Evolutionary conservation across 2,329 filamentous ascomycete species (phyloP), one percentile per base, ranked within the genome.

Genomic region (Purpureocillium lavendulum): DNA sequence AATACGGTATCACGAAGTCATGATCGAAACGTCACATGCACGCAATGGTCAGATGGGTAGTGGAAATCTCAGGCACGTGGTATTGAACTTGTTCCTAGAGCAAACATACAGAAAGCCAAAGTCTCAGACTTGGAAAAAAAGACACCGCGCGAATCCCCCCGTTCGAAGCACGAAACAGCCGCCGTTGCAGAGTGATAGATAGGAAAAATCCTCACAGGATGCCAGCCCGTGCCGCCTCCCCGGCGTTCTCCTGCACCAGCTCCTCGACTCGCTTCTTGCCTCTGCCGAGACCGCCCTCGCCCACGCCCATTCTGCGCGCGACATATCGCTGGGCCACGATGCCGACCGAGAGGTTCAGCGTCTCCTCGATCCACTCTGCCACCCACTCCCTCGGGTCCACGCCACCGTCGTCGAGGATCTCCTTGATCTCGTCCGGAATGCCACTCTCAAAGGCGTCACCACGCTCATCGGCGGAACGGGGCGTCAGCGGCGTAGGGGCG

Each of bases 371-470:
- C 92, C 92, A 98, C 62, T 97, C 92, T 3, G 89, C 84, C 30
- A 95, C 86, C 92, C 92, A 98, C 61, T 98, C 92, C 42, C 92
- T 75, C 1, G 92, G 92, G 56, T 98, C 92, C 2, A 97, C 87
- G 35, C 76, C 78, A 8, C 78, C 79, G 33, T 66, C 65, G 53
- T 80, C 77, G 31, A 98, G 78, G 46, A 97, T 94, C 49, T 90
- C 85, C 16, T 77, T 73, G 52, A 98, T 96, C 55, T 89, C 87
- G 21, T 87, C 83, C 0, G 92, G 90, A n/a, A 67, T 57, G 9
- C 58, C 59, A 30, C 62, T 55, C 3, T 63, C 58, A 3, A 61
- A 55, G 3, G 56, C 50, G 28, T 61, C 59, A 10, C 50, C 48
- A 35, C 67, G 62, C 33, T 73, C 65, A 18, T 72, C 70, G 42